Base-by-base conservation (phyloP, 2,329 filamentous ascomycete genomes). In the Incumbomyces lentus region DNA sequence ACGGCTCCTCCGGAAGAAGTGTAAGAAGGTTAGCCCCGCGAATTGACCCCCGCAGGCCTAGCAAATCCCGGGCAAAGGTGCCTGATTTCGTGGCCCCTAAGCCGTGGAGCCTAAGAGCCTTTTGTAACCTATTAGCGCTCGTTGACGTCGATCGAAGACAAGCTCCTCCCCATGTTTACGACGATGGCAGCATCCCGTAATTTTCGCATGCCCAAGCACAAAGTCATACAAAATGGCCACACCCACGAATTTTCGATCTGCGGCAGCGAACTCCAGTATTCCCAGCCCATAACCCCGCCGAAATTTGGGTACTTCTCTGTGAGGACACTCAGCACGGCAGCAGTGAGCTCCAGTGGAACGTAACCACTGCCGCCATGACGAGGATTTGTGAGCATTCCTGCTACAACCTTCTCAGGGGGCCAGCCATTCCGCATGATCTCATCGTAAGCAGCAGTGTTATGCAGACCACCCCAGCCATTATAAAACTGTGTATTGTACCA, bases 401-500 rank as follows among this genome's bases (percentile, higher is more conserved):
- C 70, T 8, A 95, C 85, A 2, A 95, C 71, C 59, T 83, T 84
- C 16, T 77, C 67, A 0, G 86, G 73, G 2, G 76, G 70, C 81
- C 85, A 95, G 7, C 87, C 87, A 50, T 64, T 63, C 10, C 62
- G 50, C 17, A 70, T 57, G 37, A 70, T 68, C 39, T 60, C 55
- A 17, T 64, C 64, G 52, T 70, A 71, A 54, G 68, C 64, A 11
- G 59, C 60, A 1, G 66, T 62, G 47, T 73, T 71, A 22, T 72
- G 67, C 1, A 80, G 77, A 40, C 79, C 78, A 7, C 86, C 86
- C 81, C 86, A 95, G 1, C 87, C 87, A 60, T 85, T 92, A 71
- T 95, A 95, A 65, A 95, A 94, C 60, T 95, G 89, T 5, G 82
- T 74, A 60, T 95, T 95, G 64, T 95, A 95, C 79, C 87, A 95